Base-by-base conservation (phyloP, 169 alveolate genomes). In the Plasmodium vivax region DNA sequence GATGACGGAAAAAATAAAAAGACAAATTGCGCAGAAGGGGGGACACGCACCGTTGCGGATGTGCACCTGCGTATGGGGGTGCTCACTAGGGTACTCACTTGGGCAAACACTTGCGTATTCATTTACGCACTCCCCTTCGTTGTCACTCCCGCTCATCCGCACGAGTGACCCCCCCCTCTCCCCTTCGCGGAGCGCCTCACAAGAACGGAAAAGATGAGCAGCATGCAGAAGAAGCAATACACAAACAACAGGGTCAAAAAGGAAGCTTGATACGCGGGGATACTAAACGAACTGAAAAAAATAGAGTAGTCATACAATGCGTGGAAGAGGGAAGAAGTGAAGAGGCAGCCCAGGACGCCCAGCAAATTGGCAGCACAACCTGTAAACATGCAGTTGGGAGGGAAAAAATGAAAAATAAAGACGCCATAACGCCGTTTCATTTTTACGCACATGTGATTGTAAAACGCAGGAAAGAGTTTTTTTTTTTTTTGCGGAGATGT, bases 231-330 rank as follows among this genome's bases (percentile, higher is more conserved):
- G 41, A 88, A 88, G 54, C 79, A 58, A 19, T 74, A 88, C 14
- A 43, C 43, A 80, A 79, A 88, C 90, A 74, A 80, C 9, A 73
- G 51, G 47, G 62, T 80, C 54, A 88, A 62, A 88, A 80, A 88
- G 19, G 38, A 36, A 38, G 82, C 51, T 80, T 80, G 94, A 34
- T 88, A 88, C 19, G 19, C 6, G 10, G 85, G 94, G 14, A 88
- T 27, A 81, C 82, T 80, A 30, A 88, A 79, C 38, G 94, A 73
- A 47, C 82, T 79, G 74, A 30, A 88, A 47, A 54, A 88, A 80
- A 88, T 88, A 14, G 91, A 79, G 51, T 88, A 88, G 90, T 88
- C 90, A 74, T 88, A 88, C 51, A 88, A 68, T 36, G 94, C 94
- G 56, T 88, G 94, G 82, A 88, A 88, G 34, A 88, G 73, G 47